A percentile compares a stretch with the other conserved stretches of the same genome.
Evolutionary conservation across 768 basidiomycete species (phyloP).

Genomic region (Brasilioporus rufonigricans): DNA sequence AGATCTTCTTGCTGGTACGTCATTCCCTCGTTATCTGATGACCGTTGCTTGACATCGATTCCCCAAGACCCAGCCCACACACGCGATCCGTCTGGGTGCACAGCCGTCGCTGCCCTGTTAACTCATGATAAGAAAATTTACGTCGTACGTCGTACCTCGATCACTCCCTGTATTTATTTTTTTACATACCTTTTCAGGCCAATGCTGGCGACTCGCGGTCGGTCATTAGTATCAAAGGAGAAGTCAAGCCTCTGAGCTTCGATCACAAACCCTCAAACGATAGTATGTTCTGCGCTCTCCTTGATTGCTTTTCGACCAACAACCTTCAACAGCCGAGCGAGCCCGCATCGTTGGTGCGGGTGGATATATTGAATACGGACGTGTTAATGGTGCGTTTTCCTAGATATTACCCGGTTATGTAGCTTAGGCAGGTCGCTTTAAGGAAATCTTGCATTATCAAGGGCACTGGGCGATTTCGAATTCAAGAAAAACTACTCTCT

Average conservation of each 20-base stretch:
- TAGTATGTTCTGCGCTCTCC: slow-evolving; percentile 44
- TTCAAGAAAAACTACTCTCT: slow-evolving; percentile 93
- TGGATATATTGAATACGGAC: slow-evolving; percentile 94
- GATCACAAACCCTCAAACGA: slow-evolving; percentile 96
- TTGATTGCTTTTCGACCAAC: background rate
- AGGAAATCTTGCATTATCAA: slow-evolving; percentile 95
- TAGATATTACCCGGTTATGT: background rate
- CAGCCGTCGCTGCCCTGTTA: slow-evolving; percentile 85
- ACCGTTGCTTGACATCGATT: slow-evolving; percentile 2
- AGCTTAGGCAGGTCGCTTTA: background rate
- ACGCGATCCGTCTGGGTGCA: slow-evolving; percentile 94
- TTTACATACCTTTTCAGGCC: slow-evolving; percentile 53
- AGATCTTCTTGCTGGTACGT: slow-evolving; percentile 80
- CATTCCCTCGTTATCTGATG: background rate
- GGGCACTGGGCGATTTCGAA: slow-evolving; percentile 96
- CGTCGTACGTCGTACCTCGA: slow-evolving; percentile 52
- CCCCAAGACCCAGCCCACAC: slow-evolving; percentile 76
- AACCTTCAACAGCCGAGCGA: slow-evolving; percentile 60
- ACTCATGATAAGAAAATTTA: slow-evolving; percentile 76
- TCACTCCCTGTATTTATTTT: slow-evolving; percentile 1
- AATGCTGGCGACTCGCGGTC: slow-evolving; percentile 97
- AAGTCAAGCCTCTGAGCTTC: slow-evolving; percentile 83
- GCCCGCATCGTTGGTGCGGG: slow-evolving; percentile 86
- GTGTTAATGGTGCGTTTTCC: slow-evolving; percentile 81
- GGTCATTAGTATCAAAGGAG: slow-evolving; percentile 81